phyloP scores from a whole-genome alignment of 441 rosid genomes.

The Rhodomyrtus psidioides region DNA sequence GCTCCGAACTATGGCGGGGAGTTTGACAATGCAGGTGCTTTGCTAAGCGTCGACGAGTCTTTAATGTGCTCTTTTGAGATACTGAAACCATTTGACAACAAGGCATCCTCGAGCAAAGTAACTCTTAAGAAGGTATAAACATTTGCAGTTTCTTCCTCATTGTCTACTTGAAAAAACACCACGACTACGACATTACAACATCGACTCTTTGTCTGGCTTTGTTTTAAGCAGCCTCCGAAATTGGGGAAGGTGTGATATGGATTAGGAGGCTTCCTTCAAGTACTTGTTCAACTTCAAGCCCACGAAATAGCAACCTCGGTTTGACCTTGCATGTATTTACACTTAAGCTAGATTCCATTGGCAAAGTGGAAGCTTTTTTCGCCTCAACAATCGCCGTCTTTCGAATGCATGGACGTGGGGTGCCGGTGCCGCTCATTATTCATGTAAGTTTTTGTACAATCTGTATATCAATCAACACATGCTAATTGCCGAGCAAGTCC shows the following conservation, averaged over 20 bases:
- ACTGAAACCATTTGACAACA: slow-evolving; percentile 7
- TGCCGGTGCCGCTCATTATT: background rate
- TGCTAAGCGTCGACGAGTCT: slow-evolving; percentile 5
- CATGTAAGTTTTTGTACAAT: background rate
- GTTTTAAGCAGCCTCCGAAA: slow-evolving; percentile 44
- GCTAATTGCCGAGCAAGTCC: background rate
- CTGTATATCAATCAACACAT: background rate
- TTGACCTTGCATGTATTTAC: background rate
- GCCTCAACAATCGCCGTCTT: background rate
- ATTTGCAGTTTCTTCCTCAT: background rate
- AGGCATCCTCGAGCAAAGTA: slow-evolving; percentile 15
- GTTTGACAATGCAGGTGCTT: slow-evolving; percentile 13
- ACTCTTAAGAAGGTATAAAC: slow-evolving; percentile 16
- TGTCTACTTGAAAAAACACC: background rate
- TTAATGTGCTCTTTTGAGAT: slow-evolving; percentile 16
- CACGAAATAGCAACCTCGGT: background rate
- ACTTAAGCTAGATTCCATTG: background rate
- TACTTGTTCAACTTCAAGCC: background rate
- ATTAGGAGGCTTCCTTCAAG: background rate
- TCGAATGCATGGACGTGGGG: background rate
- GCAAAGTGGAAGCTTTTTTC: background rate
- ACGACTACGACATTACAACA: background rate
- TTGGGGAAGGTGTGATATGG: slow-evolving; percentile 31
- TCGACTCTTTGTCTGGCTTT: background rate
- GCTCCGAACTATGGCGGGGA: slow-evolving; percentile 18